phyloP scores from a whole-genome alignment of 129 eudicot species.

The Cynara cardunculus region DNA sequence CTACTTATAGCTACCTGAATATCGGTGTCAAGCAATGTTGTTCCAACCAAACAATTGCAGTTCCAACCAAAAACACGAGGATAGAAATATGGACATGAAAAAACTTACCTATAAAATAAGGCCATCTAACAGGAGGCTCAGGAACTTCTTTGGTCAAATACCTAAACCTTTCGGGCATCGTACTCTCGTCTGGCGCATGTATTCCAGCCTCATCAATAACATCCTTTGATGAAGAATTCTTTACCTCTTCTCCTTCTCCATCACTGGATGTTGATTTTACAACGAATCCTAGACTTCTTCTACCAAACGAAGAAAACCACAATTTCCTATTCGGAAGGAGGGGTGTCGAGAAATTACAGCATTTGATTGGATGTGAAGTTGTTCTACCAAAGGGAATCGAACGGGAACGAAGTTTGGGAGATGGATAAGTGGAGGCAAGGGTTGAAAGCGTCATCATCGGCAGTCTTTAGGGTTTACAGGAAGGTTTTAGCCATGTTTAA shows the following conservation, averaged over 20 bases:
- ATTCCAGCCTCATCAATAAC: constrained; percentile 32
- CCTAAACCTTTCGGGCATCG: constrained; percentile 73
- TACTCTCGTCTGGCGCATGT: constrained; percentile 47
- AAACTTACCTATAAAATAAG: constrained; percentile 56
- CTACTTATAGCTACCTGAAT: too few relatives aligned
- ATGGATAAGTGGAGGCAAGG: constrained; percentile 21
- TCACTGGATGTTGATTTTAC: constrained; percentile 36
- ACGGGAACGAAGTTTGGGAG: constrained; percentile 21
- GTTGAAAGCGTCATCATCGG: constrained; percentile 41
- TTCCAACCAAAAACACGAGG: neutral
- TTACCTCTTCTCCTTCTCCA: constrained; percentile 11
- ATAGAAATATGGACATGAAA: neutral
- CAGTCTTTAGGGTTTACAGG: constrained; percentile 3
- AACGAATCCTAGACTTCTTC: constrained; percentile 25
- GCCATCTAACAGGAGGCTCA: constrained; percentile 63
- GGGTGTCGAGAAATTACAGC: constrained; percentile 14
- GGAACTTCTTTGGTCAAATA: constrained; percentile 59
- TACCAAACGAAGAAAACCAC: constrained; percentile 21
- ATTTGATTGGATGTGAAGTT: constrained; percentile 18
- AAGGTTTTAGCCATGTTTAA: constrained; percentile 28
- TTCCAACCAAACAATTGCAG: neutral
- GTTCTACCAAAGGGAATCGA: constrained; percentile 16
- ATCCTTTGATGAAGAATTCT: neutral
- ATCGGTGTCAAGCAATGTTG: neutral
- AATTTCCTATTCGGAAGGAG: constrained; percentile 15